Evolutionary conservation across 495 filamentous ascomycete species (phyloP), one percentile per base, ranked within the genome.

Genomic region (Penicillium robsamsonii): DNA sequence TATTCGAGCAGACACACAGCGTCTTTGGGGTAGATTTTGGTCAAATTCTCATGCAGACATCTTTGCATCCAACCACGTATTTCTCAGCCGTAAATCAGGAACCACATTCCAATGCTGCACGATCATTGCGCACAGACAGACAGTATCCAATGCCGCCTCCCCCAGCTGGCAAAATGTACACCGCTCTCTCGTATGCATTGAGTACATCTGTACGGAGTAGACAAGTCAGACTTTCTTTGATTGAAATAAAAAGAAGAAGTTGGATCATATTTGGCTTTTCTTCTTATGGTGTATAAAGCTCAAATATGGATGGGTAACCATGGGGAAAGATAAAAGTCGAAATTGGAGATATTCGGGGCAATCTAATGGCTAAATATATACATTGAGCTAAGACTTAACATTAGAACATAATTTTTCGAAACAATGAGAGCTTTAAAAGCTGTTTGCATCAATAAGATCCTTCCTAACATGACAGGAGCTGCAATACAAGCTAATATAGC

Each of bases 81-180:
- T 43, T 30, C 35, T 41, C n/a, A 49, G 15, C 40, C 40, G 43
- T 45, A 56, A 56, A 7, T 12, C 51, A 35, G 27, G 24, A 54
- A 31, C 41, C 25, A 49, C 54, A 50, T 33, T 56, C 38, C 37
- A 49, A 29, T 27, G 31, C 50, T 50, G 47, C 35, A 51, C 25
- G 13, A 37, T 46, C 41, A 24, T 18, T 30, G 20, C 41, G 50
- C 50, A 52, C 50, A 12, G 44, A 52, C 50, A 12, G 44, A 45
- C 55, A 50, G 55, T 47, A 38, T 50, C 38, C 53, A 49, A 29
- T 17, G 45, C 53, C 53, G 30, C 52, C 51, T 53, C 41, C 20
- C 41, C 41, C 22, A 20, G 37, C 12, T 22, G 53, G 53, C 53
- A 56, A 27, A 56, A 56, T 27, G 25, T 45, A 54, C 52, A 54